Percentiles rank a stretch among this genome's conserved stretches.
Evolutionary conservation across 345 rosid species (phyloP).

Genomic region (Salix suchowensis): DNA sequence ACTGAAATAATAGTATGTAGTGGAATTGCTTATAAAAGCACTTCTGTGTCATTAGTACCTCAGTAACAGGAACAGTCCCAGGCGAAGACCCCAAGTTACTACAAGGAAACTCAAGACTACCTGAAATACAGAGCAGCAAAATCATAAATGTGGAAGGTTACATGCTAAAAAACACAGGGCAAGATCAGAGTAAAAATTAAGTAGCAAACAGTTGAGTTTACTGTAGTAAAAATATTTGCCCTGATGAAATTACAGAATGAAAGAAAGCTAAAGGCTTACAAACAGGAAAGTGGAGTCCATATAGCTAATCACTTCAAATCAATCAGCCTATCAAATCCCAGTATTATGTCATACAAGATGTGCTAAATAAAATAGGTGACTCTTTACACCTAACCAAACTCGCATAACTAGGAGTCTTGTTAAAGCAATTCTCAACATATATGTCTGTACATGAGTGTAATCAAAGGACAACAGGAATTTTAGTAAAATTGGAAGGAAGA

Average conservation of each 20-base stretch:
- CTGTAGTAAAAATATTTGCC: background rate
- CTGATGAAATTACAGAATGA: background rate
- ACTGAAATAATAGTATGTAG: background rate
- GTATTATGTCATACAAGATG: background rate
- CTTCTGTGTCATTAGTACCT: slow-evolving; percentile 38
- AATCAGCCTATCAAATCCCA: background rate
- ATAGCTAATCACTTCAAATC: background rate
- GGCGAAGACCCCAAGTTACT: slow-evolving; percentile 81
- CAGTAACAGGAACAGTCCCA: slow-evolving; percentile 65
- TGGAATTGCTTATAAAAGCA: background rate
- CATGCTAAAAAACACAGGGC: background rate
- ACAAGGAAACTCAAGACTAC: slow-evolving; percentile 64
- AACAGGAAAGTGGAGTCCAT: background rate
- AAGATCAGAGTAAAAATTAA: background rate
- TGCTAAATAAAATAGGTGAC: background rate
- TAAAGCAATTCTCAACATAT: background rate
- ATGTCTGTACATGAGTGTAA: background rate
- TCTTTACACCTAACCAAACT: background rate
- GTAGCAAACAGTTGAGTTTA: background rate
- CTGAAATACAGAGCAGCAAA: slow-evolving; percentile 37
- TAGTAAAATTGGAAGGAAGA: background rate
- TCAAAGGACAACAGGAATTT: background rate
- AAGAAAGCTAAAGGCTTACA: background rate
- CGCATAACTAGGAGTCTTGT: background rate
- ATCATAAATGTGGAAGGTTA: background rate